Base-by-base conservation (phyloP, 768 basidiomycete species). In the Phylloporus sp. region DNA sequence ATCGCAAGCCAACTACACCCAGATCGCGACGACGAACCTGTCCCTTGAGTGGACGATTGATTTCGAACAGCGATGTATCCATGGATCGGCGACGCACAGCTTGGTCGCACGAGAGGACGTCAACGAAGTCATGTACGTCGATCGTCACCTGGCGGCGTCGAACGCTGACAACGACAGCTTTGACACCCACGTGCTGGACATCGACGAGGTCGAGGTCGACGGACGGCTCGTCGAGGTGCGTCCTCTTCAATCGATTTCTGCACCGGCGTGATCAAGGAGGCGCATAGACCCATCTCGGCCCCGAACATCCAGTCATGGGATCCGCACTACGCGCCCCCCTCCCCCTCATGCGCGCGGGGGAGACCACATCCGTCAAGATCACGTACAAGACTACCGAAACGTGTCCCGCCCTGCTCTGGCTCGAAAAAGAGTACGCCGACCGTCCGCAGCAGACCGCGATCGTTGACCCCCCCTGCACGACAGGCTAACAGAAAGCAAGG, bases 401-500 rank as follows among this genome's bases (percentile, higher is more conserved):
- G 9, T 82, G 81, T 60, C 83, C 82, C 1, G 90, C 93, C 0
- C 67, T 97, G 13, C 89, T 93, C 48, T 97, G 91, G 91, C 74
- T 95, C 9, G 82, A 79, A 18, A 85, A 90, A 61, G 81, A 84
- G 82, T 89, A 62, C 22, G 48, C 34, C 14, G n/a, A 39, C 31
- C 20, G 3, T 38, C 23, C 7, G n/a, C n/a, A 20, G 22, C n/a
- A 9, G 0, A 11, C 4, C 6, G 3, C 29, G 27, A 36, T 46
- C 13, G 2, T 27, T 2, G 8, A 10, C 18, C 31, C 6, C 17
- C n/a, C n/a, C n/a, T n/a, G n/a, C n/a, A n/a, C n/a, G n/a, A 7
- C 41, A 89, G 88, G 48, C 84, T 91, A 67, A 96, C 92, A 0
- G 87, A 89, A 49, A 90, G 90, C 8, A 90, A 90, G 54, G 69